Conservation (phyloP, 1,284 basidiomycete genomes). For the Ceratobasidium sp. region DNA sequence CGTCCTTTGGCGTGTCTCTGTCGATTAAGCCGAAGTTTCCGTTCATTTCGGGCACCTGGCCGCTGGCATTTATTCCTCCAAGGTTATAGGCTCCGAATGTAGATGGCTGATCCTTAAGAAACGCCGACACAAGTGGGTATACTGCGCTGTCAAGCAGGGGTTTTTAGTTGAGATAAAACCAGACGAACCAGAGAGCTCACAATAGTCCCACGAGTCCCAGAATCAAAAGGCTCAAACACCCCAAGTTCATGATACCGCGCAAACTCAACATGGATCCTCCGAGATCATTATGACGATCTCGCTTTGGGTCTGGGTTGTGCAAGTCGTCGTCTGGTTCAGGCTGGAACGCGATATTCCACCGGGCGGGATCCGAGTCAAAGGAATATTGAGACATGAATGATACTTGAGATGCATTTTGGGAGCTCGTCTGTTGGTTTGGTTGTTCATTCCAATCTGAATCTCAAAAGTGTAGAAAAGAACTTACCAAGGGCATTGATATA, state of each 20-base stretch:
- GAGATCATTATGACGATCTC: slow-evolving; percentile 69
- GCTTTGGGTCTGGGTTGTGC: slow-evolving; percentile 60
- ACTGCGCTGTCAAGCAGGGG: slow-evolving; percentile 49
- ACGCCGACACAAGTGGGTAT: slow-evolving; percentile 56
- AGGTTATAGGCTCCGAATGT: slow-evolving; percentile 52
- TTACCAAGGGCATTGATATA: background rate
- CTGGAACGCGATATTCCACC: slow-evolving; percentile 43
- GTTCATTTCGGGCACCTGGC: slow-evolving; percentile 66
- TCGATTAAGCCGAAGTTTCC: slow-evolving; percentile 80
- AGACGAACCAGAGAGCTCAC: slow-evolving; percentile 53
- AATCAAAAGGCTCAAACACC: slow-evolving; percentile 72
- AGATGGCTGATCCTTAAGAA: slow-evolving; percentile 42
- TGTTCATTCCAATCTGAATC: background rate
- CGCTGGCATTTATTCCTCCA: slow-evolving; percentile 56
- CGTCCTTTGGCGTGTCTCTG: slow-evolving; percentile 66
- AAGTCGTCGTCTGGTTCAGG: slow-evolving; percentile 54
- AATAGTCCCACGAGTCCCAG: slow-evolving; percentile 74
- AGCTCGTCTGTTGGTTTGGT: background rate
- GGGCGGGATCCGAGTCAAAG: slow-evolving; percentile 43
- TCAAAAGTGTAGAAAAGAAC: background rate
- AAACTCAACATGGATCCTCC: slow-evolving; percentile 72
- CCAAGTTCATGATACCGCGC: slow-evolving; percentile 77
- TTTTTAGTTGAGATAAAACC: background rate
- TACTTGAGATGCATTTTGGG: background rate
- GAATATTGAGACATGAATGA: slow-evolving; percentile 41